Percentiles rank a stretch among this genome's conserved stretches.
Evolutionary conservation across 345 rosid species (phyloP).

Genomic region (Ceriops decandra): DNA sequence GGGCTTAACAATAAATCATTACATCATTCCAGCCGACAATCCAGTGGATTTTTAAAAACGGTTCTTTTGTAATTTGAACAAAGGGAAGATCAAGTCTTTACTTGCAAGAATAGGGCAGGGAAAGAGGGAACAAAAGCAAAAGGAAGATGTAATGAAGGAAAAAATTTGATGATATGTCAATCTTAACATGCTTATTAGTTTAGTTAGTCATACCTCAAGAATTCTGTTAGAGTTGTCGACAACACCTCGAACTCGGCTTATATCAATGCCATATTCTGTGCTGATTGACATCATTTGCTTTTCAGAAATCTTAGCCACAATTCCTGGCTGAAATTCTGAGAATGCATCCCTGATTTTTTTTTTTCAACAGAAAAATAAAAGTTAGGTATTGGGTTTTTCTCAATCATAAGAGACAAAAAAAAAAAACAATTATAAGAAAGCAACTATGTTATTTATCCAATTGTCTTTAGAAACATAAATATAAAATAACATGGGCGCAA

Average conservation of each 20-base stretch:
- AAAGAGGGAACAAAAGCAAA: neutral
- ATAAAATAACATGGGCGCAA: neutral
- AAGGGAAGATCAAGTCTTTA: neutral
- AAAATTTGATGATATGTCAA: neutral
- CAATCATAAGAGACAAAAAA: neutral
- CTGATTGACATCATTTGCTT: conserved; percentile 47
- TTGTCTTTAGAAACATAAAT: neutral
- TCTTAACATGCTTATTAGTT: neutral
- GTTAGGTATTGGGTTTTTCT: too few species aligned
- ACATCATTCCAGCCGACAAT: neutral
- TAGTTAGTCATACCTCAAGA: conserved; percentile 37
- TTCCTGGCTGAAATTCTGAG: conserved; percentile 48
- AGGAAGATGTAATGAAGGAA: neutral
- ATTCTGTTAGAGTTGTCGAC: conserved; percentile 56
- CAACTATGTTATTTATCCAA: too few species aligned
- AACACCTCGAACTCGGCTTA: conserved; percentile 49
- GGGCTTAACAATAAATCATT: neutral
- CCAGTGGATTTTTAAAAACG: neutral
- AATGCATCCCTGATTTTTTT: conserved; percentile 44
- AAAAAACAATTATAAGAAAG: neutral
- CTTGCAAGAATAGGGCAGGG: neutral
- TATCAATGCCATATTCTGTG: conserved; percentile 42
- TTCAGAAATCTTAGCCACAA: conserved; percentile 39
- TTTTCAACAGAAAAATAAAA: too few species aligned
- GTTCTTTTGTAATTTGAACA: neutral